Base-by-base conservation (phyloP, 2,329 filamentous ascomycete genomes). In the Colletotrichum tamarilloi region DNA sequence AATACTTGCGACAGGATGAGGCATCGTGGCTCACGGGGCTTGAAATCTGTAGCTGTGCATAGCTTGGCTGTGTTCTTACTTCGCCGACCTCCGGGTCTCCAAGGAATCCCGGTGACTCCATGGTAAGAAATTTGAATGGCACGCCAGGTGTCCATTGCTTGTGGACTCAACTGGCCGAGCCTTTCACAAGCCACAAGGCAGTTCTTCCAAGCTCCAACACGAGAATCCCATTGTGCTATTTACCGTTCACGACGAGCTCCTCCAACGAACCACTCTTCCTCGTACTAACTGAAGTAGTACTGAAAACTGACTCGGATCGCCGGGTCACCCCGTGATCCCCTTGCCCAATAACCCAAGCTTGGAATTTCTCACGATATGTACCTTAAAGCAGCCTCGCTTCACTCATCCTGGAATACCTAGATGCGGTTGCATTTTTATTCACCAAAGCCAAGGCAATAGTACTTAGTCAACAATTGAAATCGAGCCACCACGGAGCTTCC, bases 401-500 rank as follows among this genome's bases (percentile, higher is more conserved):
- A 49, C 19, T 49, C 19, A 49, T 11, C 42, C 38, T 19, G 38
- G 14, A 8, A 42, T 49, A n/a, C n/a, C n/a, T n/a, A 1, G 19
- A n/a, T 49, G 42, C 19, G 19, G 42, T 24, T 11, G 12, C n/a
- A 24, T 22, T 4, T 26, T 22, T 32, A 16, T 16, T 14, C 6
- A 11, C 35, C 16, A 11, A 12, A 32, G 60, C 67, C 60, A 65
- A 65, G 60, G 14, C 52, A 65, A 69, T 63, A 53, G 12, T 35
- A 42, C 38, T 14, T 22, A 35, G 52, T 6, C 52, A 5, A 28
- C 11, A 26, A 12, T n/a, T 24, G 22, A 52, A 12, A 35, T 24
- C 22, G 30, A n/a, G 4, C 42, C 49, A 7, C 16, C 42, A n/a
- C 19, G 19, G 42, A 7, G 32, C 38, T 24, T 12, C 16, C 57